Base-by-base conservation (phyloP, 2,329 filamentous ascomycete genomes). In the Kalaharituber pfeilii region DNA sequence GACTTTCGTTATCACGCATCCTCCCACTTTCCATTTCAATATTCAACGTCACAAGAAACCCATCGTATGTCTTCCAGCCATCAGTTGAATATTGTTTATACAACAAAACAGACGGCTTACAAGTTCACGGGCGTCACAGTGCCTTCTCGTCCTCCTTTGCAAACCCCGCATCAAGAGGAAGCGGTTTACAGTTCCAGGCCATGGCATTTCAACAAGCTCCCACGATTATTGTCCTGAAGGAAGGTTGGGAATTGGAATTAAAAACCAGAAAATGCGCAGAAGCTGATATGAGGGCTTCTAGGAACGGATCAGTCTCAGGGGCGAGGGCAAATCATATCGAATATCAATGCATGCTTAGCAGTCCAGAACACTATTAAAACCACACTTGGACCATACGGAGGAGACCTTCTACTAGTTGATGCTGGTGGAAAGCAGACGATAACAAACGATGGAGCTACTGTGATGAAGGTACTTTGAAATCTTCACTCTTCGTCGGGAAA, bases 301-400 rank as follows among this genome's bases (percentile, higher is more conserved):
- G 91, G 91, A 66, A 98, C 91, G 73, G 91, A 98, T 70, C 80
- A 87, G 65, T 96, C 91, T 53, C 91, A 98, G 72, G 91, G 91
- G 66, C 91, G 93, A 70, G 88, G 88, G 53, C 91, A 98, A 73
- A 83, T 98, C 66, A 73, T 98, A 65, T 93, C 89, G 65, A 98
- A 98, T 72, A 96, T 98, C 73, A 95, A 94, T 74, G 91, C 91
- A 62, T 98, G 91, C 70, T 76, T 95, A 65, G 89, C 91, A 24
- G 88, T 98, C 39, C 91, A 98, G 73, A 78, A 82, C 51, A 96
- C 89, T 57, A 89, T 98, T 73, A 93, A 94, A 74, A 86, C 84
- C 65, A 98, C 91, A 20, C 77, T 98, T 30, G 91, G 91, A 39
- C 91, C 91, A 29, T 98, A 96, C 71, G 91, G 91, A 68, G 91